Conservation (phyloP, 495 filamentous ascomycete genomes). For the Aspergillus heteromorphus region DNA sequence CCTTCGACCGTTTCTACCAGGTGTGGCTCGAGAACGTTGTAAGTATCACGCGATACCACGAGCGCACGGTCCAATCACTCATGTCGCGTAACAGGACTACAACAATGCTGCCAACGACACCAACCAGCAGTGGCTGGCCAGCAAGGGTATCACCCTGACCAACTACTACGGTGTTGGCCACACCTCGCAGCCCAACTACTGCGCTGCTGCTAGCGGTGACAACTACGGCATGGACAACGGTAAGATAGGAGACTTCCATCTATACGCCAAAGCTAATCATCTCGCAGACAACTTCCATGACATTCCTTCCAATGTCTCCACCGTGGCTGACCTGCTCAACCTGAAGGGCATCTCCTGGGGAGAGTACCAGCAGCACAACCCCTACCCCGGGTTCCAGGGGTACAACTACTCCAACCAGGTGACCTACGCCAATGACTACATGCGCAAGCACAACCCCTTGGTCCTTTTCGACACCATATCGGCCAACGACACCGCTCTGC, state of each 20-base stretch:
- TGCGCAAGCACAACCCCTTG: constrained; percentile 67
- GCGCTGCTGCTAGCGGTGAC: constrained; percentile 53
- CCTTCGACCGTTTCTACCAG: constrained; percentile 58
- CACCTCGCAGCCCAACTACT: constrained; percentile 66
- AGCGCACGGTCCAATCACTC: constrained; percentile 9
- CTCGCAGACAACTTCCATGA: constrained; percentile 30
- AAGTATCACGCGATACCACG: constrained; percentile 20
- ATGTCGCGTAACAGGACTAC: constrained; percentile 38
- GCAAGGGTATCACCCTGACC: constrained; percentile 54
- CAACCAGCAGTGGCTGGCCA: constrained; percentile 50
- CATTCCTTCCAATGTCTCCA: constrained; percentile 54
- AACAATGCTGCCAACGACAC: constrained; percentile 41
- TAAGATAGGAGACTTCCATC: constrained; percentile 10
- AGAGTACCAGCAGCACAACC: constrained; percentile 61
- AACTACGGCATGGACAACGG: constrained; percentile 64
- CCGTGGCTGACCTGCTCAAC: constrained; percentile 61
- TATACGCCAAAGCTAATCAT: neutral
- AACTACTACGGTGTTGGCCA: constrained; percentile 60
- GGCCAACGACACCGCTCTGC: constrained; percentile 42
- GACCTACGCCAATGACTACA: constrained; percentile 53
- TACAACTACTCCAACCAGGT: constrained; percentile 45
- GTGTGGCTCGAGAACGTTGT: constrained; percentile 72
- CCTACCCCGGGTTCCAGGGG: constrained; percentile 59
- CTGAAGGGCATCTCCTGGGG: constrained; percentile 59
- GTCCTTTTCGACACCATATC: constrained; percentile 53